Percentiles rank a stretch among this genome's conserved stretches.
phyloP scores from a whole-genome alignment of 164 flowering plant genomes.

The Kalanchoe fedtschenkoi region DNA sequence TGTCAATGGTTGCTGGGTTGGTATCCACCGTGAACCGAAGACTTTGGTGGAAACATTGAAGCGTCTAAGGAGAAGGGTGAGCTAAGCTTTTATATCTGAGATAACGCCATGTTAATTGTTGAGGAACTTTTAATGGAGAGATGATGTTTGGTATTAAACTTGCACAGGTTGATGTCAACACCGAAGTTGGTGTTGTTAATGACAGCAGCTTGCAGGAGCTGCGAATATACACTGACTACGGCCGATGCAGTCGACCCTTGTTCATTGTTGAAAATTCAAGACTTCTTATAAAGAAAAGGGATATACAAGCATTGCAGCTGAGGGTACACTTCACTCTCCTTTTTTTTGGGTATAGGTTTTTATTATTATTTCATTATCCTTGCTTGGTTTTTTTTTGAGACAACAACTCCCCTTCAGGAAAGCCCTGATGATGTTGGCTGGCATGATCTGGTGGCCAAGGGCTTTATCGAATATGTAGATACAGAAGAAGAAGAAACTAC shows the following conservation, averaged over 20 bases:
- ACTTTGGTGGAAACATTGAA: conserved; percentile 81
- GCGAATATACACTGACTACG: conserved; percentile 93
- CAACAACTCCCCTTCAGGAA: conserved; percentile 39
- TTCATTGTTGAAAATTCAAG: conserved; percentile 92
- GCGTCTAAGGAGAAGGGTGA: conserved; percentile 71
- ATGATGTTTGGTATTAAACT: neutral
- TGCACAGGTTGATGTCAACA: conserved; percentile 91
- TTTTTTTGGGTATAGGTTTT: neutral
- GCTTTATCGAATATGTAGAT: conserved; percentile 85
- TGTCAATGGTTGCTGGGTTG: conserved; percentile 99
- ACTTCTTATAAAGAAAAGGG: conserved; percentile 79
- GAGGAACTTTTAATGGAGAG: neutral
- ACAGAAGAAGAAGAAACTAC: conserved; percentile 99
- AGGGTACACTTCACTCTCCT: conserved; percentile 41
- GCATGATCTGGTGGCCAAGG: conserved; percentile 91
- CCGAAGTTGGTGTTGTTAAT: conserved; percentile 96
- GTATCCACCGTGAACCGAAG: conserved; percentile 92
- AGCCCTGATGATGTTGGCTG: conserved; percentile 79
- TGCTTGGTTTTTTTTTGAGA: neutral
- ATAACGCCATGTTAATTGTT: neutral
- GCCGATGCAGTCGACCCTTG: conserved; percentile 97
- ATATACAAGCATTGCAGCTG: conserved; percentile 71
- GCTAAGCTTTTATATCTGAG: conserved; percentile 8
- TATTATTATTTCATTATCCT: neutral
- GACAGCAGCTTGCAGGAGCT: conserved; percentile 85